phyloP scores from a whole-genome alignment of 495 filamentous ascomycete species.

The Annulohypoxylon maeteangense region DNA sequence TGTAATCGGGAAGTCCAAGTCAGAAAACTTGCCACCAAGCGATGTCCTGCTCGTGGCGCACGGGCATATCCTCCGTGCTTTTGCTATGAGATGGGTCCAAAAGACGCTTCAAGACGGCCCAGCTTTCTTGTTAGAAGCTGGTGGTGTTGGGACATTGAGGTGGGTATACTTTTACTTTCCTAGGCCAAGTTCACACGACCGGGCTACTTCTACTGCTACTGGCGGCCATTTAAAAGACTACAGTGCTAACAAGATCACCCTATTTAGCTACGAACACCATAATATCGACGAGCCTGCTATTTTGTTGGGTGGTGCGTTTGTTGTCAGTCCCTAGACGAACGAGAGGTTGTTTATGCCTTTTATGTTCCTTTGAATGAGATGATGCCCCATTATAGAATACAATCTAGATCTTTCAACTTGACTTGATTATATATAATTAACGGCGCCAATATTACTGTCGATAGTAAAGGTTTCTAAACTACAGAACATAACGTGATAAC shows the following conservation, averaged over 20 bases:
- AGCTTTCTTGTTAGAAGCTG: constrained; percentile 79
- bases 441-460: not conserved
- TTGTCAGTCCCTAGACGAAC: constrained; percentile 51
- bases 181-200: not conserved
- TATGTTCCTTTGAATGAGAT: not conserved
- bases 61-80: constrained; percentile 88
- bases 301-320: constrained; percentile 72
- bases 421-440: not conserved
- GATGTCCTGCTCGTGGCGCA: constrained; percentile 77
- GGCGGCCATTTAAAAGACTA: not conserved
- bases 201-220: not conserved
- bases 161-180: constrained; percentile 38
- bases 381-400: not conserved
- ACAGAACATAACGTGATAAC: too few species aligned
- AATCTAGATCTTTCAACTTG: not conserved
- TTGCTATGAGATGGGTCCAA: constrained; percentile 87
- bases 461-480: too few species aligned
- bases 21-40: constrained; percentile 48
- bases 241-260: constrained; percentile 35
- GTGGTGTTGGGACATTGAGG: constrained; percentile 86
- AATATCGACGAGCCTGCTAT: constrained; percentile 75
- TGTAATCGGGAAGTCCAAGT: constrained; percentile 60
- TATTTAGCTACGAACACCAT: constrained; percentile 72
- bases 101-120: constrained; percentile 74
- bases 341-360: not conserved